phyloP scores from a whole-genome alignment of 768 basidiomycete genomes.

The Asterophora parasitica region DNA sequence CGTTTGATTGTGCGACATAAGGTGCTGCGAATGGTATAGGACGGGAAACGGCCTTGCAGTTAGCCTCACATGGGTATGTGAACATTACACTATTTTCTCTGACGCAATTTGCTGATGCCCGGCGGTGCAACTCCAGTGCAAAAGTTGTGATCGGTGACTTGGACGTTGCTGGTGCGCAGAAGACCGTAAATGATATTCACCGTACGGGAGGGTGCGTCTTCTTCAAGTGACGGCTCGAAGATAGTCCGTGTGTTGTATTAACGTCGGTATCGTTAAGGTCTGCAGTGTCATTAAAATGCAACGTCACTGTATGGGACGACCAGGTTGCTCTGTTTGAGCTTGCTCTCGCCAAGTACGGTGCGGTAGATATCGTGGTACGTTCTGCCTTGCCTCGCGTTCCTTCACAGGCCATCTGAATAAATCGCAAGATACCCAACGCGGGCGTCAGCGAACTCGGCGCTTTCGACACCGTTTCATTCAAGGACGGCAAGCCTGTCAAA shows the following conservation, averaged over 20 bases:
- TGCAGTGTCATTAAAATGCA: slow-evolving; percentile 38
- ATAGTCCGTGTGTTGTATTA: background rate
- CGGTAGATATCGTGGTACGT: slow-evolving; percentile 51
- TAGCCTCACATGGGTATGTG: slow-evolving; percentile 46
- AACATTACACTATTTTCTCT: background rate
- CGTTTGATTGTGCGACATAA: slow-evolving; percentile 14
- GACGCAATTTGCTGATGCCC: background rate
- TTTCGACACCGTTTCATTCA: slow-evolving; percentile 26
- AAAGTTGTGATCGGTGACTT: slow-evolving; percentile 52
- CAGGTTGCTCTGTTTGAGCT: slow-evolving; percentile 48
- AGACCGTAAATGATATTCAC: slow-evolving; percentile 36
- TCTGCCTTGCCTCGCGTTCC: background rate
- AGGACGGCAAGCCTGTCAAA: slow-evolving; percentile 38
- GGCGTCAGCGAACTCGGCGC: slow-evolving; percentile 36
- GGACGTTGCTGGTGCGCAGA: slow-evolving; percentile 35
- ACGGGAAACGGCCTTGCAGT: slow-evolving; percentile 43
- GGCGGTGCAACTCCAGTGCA: slow-evolving; percentile 28
- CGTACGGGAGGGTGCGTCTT: slow-evolving; percentile 38
- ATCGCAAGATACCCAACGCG: slow-evolving; percentile 41
- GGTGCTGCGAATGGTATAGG: slow-evolving; percentile 54
- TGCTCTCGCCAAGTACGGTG: slow-evolving; percentile 39
- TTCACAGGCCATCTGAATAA: background rate
- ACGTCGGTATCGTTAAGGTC: slow-evolving; percentile 24
- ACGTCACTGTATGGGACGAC: slow-evolving; percentile 53
- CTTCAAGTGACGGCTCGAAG: background rate